Evolutionary conservation across 768 basidiomycete species (phyloP).

Genomic region (Calocera cornea): DNA sequence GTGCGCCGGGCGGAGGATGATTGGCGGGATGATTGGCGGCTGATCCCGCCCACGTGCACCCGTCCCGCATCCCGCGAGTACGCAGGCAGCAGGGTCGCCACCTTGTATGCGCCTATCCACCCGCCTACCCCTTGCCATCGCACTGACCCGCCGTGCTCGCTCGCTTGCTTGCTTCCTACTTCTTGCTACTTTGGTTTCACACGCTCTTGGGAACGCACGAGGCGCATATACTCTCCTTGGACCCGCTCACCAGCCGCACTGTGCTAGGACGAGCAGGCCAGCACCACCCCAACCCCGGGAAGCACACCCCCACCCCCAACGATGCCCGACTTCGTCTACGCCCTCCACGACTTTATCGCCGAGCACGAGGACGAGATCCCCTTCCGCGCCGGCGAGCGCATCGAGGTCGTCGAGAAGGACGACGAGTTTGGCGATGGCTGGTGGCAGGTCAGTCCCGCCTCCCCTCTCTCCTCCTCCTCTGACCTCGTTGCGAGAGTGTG

Average conservation of each 20-base stretch:
- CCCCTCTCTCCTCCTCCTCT: not conserved
- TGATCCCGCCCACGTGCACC: not conserved
- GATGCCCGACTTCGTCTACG: constrained; percentile 62
- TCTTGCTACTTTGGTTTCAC: too few relatives aligned
- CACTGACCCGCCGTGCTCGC: too few relatives aligned
- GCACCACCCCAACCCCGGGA: too few relatives aligned
- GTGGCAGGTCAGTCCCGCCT: constrained; percentile 55
- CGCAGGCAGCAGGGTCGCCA: not conserved
- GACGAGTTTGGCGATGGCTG: constrained; percentile 89
- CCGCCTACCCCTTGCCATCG: too few relatives aligned
- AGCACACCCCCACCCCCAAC: not conserved
- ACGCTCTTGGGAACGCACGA: too few relatives aligned
- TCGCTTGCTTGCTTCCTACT: too few relatives aligned
- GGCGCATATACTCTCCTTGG: too few relatives aligned
- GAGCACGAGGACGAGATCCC: constrained; percentile 90
- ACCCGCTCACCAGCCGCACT: too few relatives aligned
- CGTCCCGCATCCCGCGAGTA: not conserved
- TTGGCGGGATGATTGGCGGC: too few relatives aligned
- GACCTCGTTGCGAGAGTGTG: not conserved
- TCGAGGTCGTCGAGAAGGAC: constrained; percentile 86
- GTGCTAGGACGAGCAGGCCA: too few relatives aligned
- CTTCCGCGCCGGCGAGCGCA: constrained; percentile 72
- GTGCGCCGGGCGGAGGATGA: not conserved
- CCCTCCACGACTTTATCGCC: constrained; percentile 73
- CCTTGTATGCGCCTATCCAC: too few relatives aligned